Evolutionary conservation across 768 basidiomycete genomes (phyloP).

Genomic region (Mrakia hoshinonis): DNA sequence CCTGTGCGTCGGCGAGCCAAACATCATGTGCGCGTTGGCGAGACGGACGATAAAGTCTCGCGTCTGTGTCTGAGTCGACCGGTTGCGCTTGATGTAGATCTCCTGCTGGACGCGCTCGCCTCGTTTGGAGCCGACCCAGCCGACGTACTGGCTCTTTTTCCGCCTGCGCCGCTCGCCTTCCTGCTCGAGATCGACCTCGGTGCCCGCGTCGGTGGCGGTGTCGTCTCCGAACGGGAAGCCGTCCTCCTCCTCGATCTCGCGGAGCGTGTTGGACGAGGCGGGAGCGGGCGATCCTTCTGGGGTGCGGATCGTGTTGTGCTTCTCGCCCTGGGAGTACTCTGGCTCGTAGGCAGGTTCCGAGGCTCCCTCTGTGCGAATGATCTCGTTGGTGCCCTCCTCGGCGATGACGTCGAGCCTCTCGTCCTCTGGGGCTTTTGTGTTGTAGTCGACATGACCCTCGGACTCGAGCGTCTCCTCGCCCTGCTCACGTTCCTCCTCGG

Average conservation of each 20-base stretch:
- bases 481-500: not conserved
- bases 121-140: constrained; percentile 26
- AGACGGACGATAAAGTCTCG: constrained; percentile 29
- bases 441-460: not conserved
- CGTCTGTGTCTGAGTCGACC: constrained; percentile 8
- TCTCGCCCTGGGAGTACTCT: constrained; percentile 18
- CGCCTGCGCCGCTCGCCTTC: constrained; percentile 3
- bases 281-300: not conserved
- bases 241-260: constrained; percentile 7
- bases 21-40: constrained; percentile 28
- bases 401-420: constrained; percentile 7
- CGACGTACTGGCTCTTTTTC: constrained; percentile 6
- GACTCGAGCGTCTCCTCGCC: not conserved
- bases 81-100: constrained; percentile 26
- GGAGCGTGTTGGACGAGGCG: not conserved
- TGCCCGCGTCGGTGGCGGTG: not conserved
- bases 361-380: constrained; percentile 17
- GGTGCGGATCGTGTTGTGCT: not conserved
- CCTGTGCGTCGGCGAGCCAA: constrained; percentile 26
- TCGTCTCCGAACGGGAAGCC: not conserved
- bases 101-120: constrained; percentile 28
- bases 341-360: not conserved
- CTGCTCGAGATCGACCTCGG: constrained; percentile 18
- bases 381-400: constrained; percentile 9
- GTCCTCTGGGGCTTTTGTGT: not conserved